These are phyloP conservation scores for Claviceps sp. DNA, from an alignment of 2,329 filamentous ascomycete genomes.

Conservation along the genomic window DNA sequence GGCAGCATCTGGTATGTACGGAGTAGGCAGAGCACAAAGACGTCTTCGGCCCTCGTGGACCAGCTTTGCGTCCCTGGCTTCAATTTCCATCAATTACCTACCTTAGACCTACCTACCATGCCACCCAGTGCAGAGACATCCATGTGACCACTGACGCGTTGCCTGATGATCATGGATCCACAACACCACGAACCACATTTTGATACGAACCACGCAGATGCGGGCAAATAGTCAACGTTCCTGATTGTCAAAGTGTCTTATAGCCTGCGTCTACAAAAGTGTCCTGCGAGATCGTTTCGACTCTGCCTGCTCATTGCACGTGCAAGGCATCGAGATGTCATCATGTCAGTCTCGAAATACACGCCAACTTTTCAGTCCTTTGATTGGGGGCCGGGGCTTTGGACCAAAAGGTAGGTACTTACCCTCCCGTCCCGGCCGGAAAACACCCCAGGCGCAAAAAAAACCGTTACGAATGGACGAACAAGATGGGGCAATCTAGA, in stretches of 20 bases:
- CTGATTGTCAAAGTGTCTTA: no score
- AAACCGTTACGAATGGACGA: background rate
- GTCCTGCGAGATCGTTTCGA: background rate
- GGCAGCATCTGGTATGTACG: no score
- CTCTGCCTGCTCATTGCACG: background rate
- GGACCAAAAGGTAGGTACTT: no score
- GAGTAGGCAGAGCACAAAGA: background rate
- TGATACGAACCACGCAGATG: background rate
- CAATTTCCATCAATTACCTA: background rate
- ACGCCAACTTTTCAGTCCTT: background rate
- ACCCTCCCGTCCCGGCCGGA: background rate
- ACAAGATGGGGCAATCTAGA: conserved; percentile 3
- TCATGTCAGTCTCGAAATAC: no score
- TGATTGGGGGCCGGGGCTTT: no score
- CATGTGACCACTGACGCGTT: background rate
- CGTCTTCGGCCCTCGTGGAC: background rate
- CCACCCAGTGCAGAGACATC: background rate
- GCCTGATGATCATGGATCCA: background rate
- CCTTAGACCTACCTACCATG: background rate
- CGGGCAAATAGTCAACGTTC: background rate
- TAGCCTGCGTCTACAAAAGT: background rate
- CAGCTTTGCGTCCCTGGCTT: background rate
- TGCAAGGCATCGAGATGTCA: background rate
- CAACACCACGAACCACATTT: no score
- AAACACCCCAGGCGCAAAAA: background rate